phyloP scores from a whole-genome alignment of 1,139 yeast species.

The Pichia sp. region DNA sequence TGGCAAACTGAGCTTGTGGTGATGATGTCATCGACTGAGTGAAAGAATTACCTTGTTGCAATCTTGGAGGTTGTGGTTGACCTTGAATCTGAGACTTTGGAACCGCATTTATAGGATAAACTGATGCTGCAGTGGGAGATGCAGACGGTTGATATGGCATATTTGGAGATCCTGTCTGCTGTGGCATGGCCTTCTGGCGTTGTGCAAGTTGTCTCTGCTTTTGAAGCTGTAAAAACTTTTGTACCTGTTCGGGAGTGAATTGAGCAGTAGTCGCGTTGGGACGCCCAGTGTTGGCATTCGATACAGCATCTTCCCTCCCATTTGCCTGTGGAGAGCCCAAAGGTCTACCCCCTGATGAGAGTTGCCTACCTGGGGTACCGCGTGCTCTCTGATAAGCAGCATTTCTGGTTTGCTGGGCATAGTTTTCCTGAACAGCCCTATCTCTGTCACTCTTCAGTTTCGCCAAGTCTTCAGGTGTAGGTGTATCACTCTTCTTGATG shows the following conservation, averaged over 20 bases:
- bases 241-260: slow-evolving; percentile 48
- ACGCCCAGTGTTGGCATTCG: slow-evolving; percentile 1
- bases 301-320: neutral
- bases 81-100: slow-evolving; percentile 1
- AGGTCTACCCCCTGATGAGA: slow-evolving; percentile 5
- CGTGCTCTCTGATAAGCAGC: slow-evolving; percentile 18
- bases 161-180: slow-evolving; percentile 22
- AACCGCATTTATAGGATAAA: neutral
- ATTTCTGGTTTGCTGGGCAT: slow-evolving; percentile 25
- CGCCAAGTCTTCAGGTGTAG: slow-evolving; percentile 80
- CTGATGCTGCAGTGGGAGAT: neutral
- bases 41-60: slow-evolving; percentile 1
- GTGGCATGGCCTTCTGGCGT: slow-evolving; percentile 13
- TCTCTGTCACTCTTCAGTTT: slow-evolving; percentile 79
- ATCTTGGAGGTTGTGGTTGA: slow-evolving; percentile 5
- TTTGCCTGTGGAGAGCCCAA: slow-evolving; percentile 6
- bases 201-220: slow-evolving; percentile 40
- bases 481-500: slow-evolving; percentile 33
- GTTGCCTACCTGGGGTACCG: slow-evolving; percentile 33
- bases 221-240: slow-evolving; percentile 44
- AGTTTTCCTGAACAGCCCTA: slow-evolving; percentile 71
- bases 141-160: neutral
- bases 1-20: slow-evolving; percentile 3
- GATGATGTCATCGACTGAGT: slow-evolving; percentile 5
- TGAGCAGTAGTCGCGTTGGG: slow-evolving; percentile 51